These are phyloP conservation scores for Aethionema arabicum DNA, from an alignment of 345 rosid species.

Conservation along the genomic window DNA sequence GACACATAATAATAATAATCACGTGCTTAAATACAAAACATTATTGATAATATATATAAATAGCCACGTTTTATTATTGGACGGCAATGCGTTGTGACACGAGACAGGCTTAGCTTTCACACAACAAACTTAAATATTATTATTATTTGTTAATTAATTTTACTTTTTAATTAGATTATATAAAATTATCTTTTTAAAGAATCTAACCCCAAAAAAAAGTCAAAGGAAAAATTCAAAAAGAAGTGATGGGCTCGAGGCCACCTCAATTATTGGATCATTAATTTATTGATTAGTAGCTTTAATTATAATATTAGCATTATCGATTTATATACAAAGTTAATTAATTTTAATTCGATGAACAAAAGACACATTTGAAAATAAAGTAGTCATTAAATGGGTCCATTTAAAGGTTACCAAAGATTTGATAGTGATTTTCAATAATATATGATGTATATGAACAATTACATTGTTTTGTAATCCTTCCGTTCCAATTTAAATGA, in stretches of 20 bases:
- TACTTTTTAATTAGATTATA: background rate
- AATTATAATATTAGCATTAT: background rate
- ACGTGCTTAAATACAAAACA: slow-evolving; percentile 4
- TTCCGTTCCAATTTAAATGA: no score
- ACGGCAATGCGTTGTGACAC: slow-evolving; percentile 25
- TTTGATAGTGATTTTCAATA: slow-evolving; percentile 6
- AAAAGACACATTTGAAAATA: slow-evolving; percentile 16
- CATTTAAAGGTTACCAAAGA: slow-evolving; percentile 16
- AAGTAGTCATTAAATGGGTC: slow-evolving; percentile 28
- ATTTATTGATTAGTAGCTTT: slow-evolving; percentile 15
- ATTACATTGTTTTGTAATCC: no score
- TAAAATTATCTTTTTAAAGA: slow-evolving; percentile 22
- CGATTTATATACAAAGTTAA: slow-evolving; percentile 1
- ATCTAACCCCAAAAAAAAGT: slow-evolving; percentile 22
- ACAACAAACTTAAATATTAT: slow-evolving; percentile 3
- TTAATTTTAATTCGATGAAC: slow-evolving; percentile 1
- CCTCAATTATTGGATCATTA: slow-evolving; percentile 36
- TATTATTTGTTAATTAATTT: no score
- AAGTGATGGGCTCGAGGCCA: slow-evolving; percentile 35
- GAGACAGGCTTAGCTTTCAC: background rate
- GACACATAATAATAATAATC: background rate
- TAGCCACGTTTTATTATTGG: slow-evolving; percentile 21
- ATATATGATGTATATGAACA: background rate
- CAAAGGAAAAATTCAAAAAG: background rate
- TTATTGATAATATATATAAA: background rate